These are phyloP conservation scores for Cenococcum geophilum DNA, from an alignment of 495 filamentous ascomycete genomes.

Conservation along the genomic window DNA sequence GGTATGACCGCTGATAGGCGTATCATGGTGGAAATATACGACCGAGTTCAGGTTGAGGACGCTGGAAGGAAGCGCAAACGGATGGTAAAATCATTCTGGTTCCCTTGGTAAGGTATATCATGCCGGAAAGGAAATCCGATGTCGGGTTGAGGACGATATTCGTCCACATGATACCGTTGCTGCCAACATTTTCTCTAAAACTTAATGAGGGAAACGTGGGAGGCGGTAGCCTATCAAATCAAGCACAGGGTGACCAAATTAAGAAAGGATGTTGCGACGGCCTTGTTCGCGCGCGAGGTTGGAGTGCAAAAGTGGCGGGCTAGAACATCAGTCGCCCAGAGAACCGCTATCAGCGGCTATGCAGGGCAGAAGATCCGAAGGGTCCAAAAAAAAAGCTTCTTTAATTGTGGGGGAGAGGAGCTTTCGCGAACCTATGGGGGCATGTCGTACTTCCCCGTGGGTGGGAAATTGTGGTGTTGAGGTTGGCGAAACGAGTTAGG, in stretches of 20 bases:
- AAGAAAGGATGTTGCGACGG: not conserved
- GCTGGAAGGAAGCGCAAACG: not conserved
- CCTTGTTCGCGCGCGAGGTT: conserved; percentile 7
- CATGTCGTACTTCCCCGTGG: conserved; percentile 15
- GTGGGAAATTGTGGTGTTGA: conserved; percentile 21
- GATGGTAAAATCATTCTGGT: conserved; percentile 10
- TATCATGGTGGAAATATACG: conserved; percentile 13
- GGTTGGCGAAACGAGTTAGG: conserved; percentile 3
- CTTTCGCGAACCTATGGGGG: conserved; percentile 16
- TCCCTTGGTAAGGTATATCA: not conserved
- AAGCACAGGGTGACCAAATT: conserved; percentile 17
- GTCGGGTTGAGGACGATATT: conserved; percentile 17
- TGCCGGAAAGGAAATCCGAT: conserved; percentile 15
- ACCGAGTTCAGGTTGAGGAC: not conserved
- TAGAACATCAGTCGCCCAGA: conserved; percentile 2
- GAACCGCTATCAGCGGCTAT: conserved; percentile 30
- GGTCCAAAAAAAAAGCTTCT: conserved; percentile 7
- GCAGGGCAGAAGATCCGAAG: conserved; percentile 19
- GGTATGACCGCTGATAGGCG: conserved; percentile 16
- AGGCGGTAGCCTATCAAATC: conserved; percentile 18
- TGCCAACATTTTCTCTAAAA: conserved; percentile 5
- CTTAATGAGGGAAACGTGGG: not conserved
- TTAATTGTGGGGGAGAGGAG: not conserved
- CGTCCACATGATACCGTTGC: conserved; percentile 24
- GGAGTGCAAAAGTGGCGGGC: conserved; percentile 2